Conservation (phyloP, 2,329 filamentous ascomycete genomes). For the Clonostachys rhizophaga region DNA sequence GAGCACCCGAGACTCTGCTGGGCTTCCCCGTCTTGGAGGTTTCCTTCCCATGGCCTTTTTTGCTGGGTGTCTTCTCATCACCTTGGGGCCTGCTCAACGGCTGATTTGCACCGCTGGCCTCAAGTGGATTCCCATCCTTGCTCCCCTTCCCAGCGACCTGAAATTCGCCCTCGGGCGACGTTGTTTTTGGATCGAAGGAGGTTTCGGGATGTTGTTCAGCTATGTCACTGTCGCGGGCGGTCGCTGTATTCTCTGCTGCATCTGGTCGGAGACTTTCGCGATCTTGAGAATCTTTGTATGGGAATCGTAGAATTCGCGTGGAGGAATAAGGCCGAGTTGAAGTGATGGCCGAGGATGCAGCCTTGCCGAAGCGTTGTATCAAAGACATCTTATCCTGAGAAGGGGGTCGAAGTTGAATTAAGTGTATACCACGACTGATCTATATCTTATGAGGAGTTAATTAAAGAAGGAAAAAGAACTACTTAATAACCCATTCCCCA, state of each 20-base stretch:
- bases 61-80: conserved; percentile 24
- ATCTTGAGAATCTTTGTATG: conserved; percentile 50
- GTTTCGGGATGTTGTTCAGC: conserved; percentile 50
- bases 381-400: too few species aligned
- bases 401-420: too few species aligned
- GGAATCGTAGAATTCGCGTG: conserved; percentile 12
- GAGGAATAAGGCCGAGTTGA: too few species aligned
- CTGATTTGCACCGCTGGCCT: conserved; percentile 38
- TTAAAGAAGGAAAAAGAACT: too few species aligned
- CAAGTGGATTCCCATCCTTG: conserved; percentile 22
- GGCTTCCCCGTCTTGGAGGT: conserved; percentile 15
- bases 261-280: conserved; percentile 61
- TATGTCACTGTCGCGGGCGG: conserved; percentile 57
- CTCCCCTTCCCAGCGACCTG: conserved; percentile 28
- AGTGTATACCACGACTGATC: too few species aligned
- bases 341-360: too few species aligned
- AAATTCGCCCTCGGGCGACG: conserved; percentile 52
- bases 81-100: conserved; percentile 31
- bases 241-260: conserved; percentile 63
- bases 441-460: too few species aligned
- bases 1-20: too few species aligned
- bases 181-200: conserved; percentile 66
- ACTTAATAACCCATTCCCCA: too few species aligned
- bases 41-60: conserved; percentile 22
- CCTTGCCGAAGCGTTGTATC: too few species aligned